phyloP scores from a whole-genome alignment of 148 eudicot species.

The Chenopodium suecicum region DNA sequence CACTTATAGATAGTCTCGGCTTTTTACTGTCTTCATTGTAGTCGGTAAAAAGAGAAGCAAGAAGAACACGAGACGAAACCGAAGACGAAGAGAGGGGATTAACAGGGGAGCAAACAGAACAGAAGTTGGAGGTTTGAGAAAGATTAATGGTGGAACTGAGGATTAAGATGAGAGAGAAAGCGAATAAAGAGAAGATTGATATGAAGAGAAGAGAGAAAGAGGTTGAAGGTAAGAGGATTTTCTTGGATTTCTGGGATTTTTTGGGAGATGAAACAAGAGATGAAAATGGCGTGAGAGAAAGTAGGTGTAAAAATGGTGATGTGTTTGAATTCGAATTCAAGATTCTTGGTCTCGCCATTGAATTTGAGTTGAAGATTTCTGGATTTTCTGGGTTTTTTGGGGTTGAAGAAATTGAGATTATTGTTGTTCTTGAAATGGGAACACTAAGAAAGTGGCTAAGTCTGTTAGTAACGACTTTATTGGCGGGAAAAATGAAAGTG shows the following conservation, averaged over 20 bases:
- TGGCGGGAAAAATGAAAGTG: slow-evolving; percentile 11
- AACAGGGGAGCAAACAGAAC: not conserved
- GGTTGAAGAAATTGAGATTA: not conserved
- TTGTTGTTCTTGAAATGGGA: not conserved
- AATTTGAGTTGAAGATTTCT: too few relatives aligned
- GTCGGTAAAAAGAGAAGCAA: slow-evolving; percentile 30
- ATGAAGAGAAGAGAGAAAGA: slow-evolving; percentile 36
- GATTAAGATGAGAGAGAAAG: slow-evolving; percentile 30
- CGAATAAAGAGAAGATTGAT: slow-evolving; percentile 37
- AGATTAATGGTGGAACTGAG: slow-evolving; percentile 32
- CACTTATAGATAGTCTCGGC: slow-evolving; percentile 34
- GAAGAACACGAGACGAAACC: slow-evolving; percentile 12
- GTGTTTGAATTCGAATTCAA: slow-evolving; percentile 8
- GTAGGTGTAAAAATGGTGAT: slow-evolving; percentile 34
- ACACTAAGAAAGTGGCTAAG: not conserved
- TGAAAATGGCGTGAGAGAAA: slow-evolving; percentile 44
- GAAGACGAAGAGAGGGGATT: not conserved
- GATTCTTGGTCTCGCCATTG: slow-evolving; percentile 24
- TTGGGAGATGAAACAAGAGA: slow-evolving; percentile 48
- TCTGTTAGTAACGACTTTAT: slow-evolving; percentile 1
- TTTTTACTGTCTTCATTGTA: not conserved
- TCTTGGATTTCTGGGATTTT: slow-evolving; percentile 36
- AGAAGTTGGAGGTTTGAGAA: slow-evolving; percentile 17
- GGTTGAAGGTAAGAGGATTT: slow-evolving; percentile 24
- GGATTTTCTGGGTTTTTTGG: not conserved